Evolutionary conservation across 2,329 filamentous ascomycete genomes (phyloP).

Genomic region (Metarhizium sp.): DNA sequence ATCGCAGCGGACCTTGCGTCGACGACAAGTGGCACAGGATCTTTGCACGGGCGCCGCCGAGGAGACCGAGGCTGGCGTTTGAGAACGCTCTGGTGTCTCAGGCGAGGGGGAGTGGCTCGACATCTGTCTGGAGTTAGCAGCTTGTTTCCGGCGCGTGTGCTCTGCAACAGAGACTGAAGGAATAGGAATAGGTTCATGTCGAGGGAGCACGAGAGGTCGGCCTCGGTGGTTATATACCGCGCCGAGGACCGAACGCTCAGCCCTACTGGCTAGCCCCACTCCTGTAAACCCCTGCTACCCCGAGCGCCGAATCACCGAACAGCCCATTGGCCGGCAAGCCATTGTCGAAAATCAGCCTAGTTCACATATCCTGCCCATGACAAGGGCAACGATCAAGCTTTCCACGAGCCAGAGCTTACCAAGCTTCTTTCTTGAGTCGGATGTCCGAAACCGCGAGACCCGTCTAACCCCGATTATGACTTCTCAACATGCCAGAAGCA

Average conservation of each 20-base stretch:
- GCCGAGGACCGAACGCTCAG: not conserved
- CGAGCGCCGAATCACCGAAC: not conserved
- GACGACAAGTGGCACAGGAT: constrained; percentile 32
- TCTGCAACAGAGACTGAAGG: not conserved
- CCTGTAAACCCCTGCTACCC: not conserved
- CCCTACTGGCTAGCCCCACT: not conserved
- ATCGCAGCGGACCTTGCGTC: constrained; percentile 62
- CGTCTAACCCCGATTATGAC: not conserved
- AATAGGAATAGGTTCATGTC: not conserved
- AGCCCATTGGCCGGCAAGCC: not conserved
- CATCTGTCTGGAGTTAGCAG: not conserved
- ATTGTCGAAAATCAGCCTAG: not conserved
- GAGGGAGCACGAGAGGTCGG: not conserved
- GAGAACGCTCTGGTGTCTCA: not conserved
- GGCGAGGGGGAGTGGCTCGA: not conserved
- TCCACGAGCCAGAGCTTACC: not conserved
- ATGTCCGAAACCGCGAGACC: not conserved
- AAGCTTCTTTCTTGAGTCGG: not conserved
- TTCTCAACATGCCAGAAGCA: not conserved
- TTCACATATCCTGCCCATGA: not conserved
- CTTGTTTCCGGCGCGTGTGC: not conserved
- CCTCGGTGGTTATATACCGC: not conserved
- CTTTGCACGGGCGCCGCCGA: constrained; percentile 9
- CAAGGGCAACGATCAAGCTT: not conserved
- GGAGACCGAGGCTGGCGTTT: not conserved